phyloP scores from a whole-genome alignment of 805 yeast species.

The Zygoascus biomembranicola region DNA sequence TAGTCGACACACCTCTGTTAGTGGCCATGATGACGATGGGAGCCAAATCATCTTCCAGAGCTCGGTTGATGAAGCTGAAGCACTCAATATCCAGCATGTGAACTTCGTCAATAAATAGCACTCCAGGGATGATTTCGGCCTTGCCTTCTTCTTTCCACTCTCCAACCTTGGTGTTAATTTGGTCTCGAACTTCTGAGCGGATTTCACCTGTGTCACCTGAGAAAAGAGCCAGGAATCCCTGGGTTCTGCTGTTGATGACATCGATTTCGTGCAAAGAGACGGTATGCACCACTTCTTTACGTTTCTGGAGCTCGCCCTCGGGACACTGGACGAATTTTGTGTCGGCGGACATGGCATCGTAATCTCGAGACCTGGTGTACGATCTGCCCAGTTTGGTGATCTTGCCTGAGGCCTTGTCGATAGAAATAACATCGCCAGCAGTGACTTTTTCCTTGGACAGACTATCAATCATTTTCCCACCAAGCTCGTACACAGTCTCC shows the following conservation, averaged over 20 bases:
- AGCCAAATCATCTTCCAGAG: slow-evolving; percentile 91
- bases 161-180: slow-evolving; percentile 91
- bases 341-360: slow-evolving; percentile 98
- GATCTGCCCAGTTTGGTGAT: slow-evolving; percentile 93
- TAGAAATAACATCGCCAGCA: slow-evolving; percentile 94
- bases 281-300: slow-evolving; percentile 93
- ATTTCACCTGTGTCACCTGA: slow-evolving; percentile 98
- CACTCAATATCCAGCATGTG: slow-evolving; percentile 98
- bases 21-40: slow-evolving; percentile 99
- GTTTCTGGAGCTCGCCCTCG: slow-evolving; percentile 94
- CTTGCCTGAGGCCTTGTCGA: slow-evolving; percentile 92
- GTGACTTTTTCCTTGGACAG: slow-evolving; percentile 89
- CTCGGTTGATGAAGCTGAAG: slow-evolving; percentile 90
- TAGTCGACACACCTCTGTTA: slow-evolving; percentile 87
- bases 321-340: slow-evolving; percentile 97
- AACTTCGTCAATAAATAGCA: slow-evolving; percentile 92
- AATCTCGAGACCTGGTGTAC: slow-evolving; percentile 91
- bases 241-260: slow-evolving; percentile 94
- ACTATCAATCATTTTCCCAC: slow-evolving; percentile 90
- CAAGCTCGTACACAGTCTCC: slow-evolving; percentile 96
- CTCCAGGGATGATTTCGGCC: slow-evolving; percentile 96
- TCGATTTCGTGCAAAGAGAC: slow-evolving; percentile 98
- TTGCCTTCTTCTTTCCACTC: slow-evolving; percentile 99
- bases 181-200: slow-evolving; percentile 89
- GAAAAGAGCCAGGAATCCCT: slow-evolving; percentile 92